Evolutionary conservation across 202 grass and related monocot genomes (phyloP).

Genomic region (Setaria italica): DNA sequence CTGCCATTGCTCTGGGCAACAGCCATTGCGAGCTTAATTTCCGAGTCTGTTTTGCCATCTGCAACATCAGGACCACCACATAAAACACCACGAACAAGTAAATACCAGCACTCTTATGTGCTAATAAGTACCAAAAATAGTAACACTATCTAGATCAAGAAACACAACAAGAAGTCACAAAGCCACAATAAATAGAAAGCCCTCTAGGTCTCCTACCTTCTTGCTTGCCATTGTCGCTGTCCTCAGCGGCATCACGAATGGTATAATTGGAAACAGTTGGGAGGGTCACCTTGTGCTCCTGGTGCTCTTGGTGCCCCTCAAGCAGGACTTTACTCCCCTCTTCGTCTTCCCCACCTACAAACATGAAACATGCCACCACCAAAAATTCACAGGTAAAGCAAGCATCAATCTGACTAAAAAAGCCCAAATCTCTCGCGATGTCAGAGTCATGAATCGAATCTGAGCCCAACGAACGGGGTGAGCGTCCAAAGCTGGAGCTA

Average conservation of each 20-base stretch:
- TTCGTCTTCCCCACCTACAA: constrained; percentile 45
- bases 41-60: constrained; percentile 9
- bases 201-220: constrained; percentile 26
- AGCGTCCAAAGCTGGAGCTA: constrained; percentile 17
- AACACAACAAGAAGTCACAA: neutral
- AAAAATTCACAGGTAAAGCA: constrained; percentile 42
- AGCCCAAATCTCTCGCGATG: constrained; percentile 34
- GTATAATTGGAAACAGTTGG: constrained; percentile 93
- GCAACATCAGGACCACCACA: constrained; percentile 22
- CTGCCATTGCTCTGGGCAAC: neutral
- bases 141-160: constrained; percentile 4
- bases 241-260: constrained; percentile 58
- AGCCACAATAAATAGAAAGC: constrained; percentile 24
- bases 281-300: constrained; percentile 64
- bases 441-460: constrained; percentile 20
- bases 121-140: constrained; percentile 10
- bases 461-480: neutral
- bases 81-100: constrained; percentile 16
- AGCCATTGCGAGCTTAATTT: constrained; percentile 1
- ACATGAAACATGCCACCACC: constrained; percentile 18
- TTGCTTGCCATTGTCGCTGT: constrained; percentile 43
- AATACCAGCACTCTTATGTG: neutral
- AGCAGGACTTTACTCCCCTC: constrained; percentile 20
- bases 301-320: constrained; percentile 39
- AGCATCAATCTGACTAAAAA: constrained; percentile 21